Evolutionary conservation across 2,329 filamentous ascomycete species (phyloP).

Genomic region (Aspergillus sp.): DNA sequence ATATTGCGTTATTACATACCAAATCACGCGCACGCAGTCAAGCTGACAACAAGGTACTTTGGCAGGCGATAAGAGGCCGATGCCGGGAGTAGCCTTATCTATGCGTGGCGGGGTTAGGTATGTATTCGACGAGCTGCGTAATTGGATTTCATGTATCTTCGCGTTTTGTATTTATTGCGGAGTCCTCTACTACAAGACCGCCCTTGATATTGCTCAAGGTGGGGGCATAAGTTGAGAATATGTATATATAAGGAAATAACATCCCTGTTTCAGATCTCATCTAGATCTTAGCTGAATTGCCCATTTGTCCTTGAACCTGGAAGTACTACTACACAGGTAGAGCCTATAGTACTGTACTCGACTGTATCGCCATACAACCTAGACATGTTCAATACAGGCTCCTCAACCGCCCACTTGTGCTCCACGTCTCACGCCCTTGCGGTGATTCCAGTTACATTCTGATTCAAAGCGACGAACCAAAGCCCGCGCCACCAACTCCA

Average conservation of each 20-base stretch:
- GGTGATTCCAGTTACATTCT: slow-evolving; percentile 20
- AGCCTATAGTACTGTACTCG: background rate
- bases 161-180: background rate
- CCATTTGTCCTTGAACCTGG: too few species aligned
- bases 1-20: background rate
- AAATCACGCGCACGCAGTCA: background rate
- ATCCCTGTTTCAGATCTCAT: too few species aligned
- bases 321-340: too few species aligned
- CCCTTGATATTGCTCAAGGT: background rate
- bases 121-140: background rate
- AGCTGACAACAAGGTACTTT: too few species aligned
- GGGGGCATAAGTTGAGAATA: background rate
- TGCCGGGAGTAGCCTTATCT: slow-evolving; percentile 39
- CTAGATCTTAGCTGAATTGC: too few species aligned
- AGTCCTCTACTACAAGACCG: background rate
- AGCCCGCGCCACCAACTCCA: slow-evolving; percentile 1
- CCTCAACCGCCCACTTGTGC: background rate
- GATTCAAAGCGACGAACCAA: slow-evolving; percentile 3
- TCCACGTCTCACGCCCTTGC: slow-evolving; percentile 22
- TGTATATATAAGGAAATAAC: background rate
- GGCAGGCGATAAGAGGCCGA: slow-evolving; percentile 21
- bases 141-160: background rate
- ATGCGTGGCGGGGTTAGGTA: slow-evolving; percentile 23
- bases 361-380: background rate
- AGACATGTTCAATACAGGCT: background rate